Conservation (phyloP, 2,329 filamentous ascomycete genomes). For the Ceratocystis huliohia region DNA sequence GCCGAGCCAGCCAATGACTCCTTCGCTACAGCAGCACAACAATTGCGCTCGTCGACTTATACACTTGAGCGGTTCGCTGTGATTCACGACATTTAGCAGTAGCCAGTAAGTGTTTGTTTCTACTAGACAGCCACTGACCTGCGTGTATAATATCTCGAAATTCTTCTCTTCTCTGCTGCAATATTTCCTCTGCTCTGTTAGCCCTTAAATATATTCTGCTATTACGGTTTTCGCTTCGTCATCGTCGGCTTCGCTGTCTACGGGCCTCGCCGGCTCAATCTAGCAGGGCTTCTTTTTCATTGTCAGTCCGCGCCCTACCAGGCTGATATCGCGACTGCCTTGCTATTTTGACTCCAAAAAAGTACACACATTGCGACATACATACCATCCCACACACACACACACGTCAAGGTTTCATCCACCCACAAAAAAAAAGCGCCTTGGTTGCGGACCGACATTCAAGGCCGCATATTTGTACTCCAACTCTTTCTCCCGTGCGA, state of each 20-base stretch:
- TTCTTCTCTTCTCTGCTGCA: not conserved
- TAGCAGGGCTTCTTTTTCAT: not conserved
- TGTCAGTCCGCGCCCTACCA: constrained; percentile 4
- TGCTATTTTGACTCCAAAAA: not conserved
- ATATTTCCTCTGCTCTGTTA: not conserved
- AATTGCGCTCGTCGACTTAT: not conserved
- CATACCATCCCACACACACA: not conserved
- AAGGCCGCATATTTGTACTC: not conserved
- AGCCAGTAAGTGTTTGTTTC: not conserved
- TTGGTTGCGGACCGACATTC: not conserved
- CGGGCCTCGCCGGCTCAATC: not conserved
- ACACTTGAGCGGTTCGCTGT: not conserved
- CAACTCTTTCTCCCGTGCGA: not conserved
- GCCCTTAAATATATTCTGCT: not conserved
- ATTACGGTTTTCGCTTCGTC: not conserved
- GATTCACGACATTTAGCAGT: not conserved
- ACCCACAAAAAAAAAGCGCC: not conserved
- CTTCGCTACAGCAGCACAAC: not conserved
- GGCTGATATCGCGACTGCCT: constrained; percentile 7
- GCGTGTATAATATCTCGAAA: no score
- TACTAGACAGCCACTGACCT: no score
- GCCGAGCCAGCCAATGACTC: not conserved
- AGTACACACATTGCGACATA: not conserved
- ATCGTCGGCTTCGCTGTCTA: not conserved
- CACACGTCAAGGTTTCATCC: not conserved